Percentiles rank a stretch among this genome's conserved stretches.
phyloP scores from a whole-genome alignment of 371 early-diverging fungal genomes.

The Saksenaea oblongispora region DNA sequence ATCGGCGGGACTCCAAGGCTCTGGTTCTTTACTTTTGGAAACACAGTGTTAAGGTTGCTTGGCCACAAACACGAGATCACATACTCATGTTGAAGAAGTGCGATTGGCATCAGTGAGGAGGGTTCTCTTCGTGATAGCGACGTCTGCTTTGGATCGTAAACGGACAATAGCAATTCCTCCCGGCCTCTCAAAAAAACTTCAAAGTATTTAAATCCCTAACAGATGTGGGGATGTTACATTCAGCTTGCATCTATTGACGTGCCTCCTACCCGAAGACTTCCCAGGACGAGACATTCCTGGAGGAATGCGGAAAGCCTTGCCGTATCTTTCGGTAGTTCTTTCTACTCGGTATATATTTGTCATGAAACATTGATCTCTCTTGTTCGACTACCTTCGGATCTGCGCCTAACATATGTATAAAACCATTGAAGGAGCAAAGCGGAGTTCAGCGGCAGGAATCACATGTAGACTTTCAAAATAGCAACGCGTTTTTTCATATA shows the following conservation, averaged over 20 bases:
- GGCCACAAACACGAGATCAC: background rate
- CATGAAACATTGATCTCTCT: background rate
- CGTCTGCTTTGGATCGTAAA: constrained; percentile 14
- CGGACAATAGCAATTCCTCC: constrained; percentile 72
- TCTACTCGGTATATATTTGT: background rate
- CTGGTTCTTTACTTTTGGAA: constrained; percentile 20
- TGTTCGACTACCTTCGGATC: background rate
- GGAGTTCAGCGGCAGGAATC: background rate
- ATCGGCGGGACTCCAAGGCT: constrained; percentile 52
- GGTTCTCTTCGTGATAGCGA: background rate
- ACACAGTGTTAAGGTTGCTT: constrained; percentile 6
- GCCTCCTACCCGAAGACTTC: constrained; percentile 17
- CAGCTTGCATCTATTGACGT: background rate
- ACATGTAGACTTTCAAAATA: background rate
- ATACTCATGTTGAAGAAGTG: background rate
- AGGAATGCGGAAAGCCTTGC: constrained; percentile 53
- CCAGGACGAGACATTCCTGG: constrained; percentile 55
- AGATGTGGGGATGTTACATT: background rate
- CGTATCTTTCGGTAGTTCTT: constrained; percentile 12
- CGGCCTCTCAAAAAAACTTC: constrained; percentile 72
- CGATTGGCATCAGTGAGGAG: constrained; percentile 15
- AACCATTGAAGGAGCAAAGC: background rate
- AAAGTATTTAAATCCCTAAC: constrained; percentile 76
- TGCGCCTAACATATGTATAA: background rate
- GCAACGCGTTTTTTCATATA: no score